These are phyloP conservation scores for Lizonia empirigonia DNA, from an alignment of 2,329 filamentous ascomycete species.

Conservation along the genomic window DNA sequence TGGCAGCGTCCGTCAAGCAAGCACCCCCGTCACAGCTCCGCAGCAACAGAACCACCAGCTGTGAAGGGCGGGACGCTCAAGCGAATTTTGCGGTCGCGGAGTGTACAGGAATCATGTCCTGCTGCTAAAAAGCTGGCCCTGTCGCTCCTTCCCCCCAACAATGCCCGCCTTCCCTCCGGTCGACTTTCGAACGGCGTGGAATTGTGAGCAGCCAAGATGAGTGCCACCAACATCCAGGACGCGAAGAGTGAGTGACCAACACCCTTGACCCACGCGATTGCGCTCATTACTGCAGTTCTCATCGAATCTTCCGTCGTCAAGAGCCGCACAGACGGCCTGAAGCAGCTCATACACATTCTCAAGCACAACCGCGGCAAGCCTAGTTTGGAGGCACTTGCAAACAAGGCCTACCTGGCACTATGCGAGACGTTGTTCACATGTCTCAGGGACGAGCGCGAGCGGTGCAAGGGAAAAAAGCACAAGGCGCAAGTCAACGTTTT, in stretches of 20 bases:
- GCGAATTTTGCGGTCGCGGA: slow-evolving; percentile 6
- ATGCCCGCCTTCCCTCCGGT: slow-evolving; percentile 15
- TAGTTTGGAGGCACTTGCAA: slow-evolving; percentile 60
- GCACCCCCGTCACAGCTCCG: slow-evolving; percentile 29
- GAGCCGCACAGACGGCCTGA: slow-evolving; percentile 58
- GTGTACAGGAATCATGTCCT: neutral
- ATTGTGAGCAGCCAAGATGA: slow-evolving; percentile 31
- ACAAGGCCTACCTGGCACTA: slow-evolving; percentile 80
- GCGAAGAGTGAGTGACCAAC: slow-evolving; percentile 37
- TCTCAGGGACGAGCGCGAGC: slow-evolving; percentile 69
- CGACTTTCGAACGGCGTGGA: slow-evolving; percentile 12
- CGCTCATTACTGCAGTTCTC: slow-evolving; percentile 33
- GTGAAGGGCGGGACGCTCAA: neutral
- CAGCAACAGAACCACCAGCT: slow-evolving; percentile 14
- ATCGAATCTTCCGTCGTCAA: slow-evolving; percentile 40
- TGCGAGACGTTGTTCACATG: slow-evolving; percentile 80
- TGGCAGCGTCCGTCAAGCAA: slow-evolving; percentile 13
- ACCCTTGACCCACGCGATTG: neutral
- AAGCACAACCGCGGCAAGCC: slow-evolving; percentile 57
- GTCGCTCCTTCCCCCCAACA: slow-evolving; percentile 2
- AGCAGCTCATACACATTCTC: slow-evolving; percentile 62
- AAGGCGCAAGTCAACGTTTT: slow-evolving; percentile 60
- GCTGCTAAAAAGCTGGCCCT: neutral
- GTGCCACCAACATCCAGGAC: slow-evolving; percentile 42
- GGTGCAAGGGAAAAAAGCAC: slow-evolving; percentile 52